Evolutionary conservation across 352 stramenopile genomes (phyloP).

Genomic region (Phytophthora sp.): DNA sequence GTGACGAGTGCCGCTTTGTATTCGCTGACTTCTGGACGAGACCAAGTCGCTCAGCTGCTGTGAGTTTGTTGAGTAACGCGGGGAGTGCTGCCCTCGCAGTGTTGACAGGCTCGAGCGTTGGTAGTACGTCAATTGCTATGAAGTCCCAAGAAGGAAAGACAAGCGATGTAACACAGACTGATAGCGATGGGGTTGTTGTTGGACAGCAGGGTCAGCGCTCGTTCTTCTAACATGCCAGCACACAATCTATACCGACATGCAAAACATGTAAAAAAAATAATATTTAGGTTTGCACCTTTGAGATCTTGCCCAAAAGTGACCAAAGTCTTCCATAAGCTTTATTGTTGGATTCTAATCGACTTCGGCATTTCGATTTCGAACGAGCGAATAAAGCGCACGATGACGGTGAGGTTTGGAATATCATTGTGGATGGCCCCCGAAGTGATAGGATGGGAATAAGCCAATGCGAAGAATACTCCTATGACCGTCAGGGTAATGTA

Average conservation of each 20-base stretch:
- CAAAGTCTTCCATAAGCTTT: too few species aligned
- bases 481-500: too few species aligned
- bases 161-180: not conserved
- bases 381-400: too few species aligned
- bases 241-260: not conserved
- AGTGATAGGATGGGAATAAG: too few species aligned
- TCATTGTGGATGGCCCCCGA: too few species aligned
- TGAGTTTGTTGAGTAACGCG: constrained; percentile 27
- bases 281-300: constrained; percentile 14
- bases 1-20: constrained; percentile 59
- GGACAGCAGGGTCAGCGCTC: constrained; percentile 15
- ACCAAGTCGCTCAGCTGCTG: constrained; percentile 26
- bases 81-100: constrained; percentile 24
- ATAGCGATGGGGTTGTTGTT: constrained; percentile 7
- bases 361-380: too few species aligned
- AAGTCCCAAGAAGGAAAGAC: not conserved
- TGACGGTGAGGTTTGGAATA: too few species aligned
- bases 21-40: constrained; percentile 72
- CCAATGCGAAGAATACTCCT: too few species aligned
- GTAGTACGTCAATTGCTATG: not conserved
- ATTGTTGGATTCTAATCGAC: too few species aligned
- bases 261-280: not conserved
- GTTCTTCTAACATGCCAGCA: constrained; percentile 11
- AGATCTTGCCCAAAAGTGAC: not conserved
- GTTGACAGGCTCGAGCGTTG: constrained; percentile 10